A percentile compares a stretch with the other conserved stretches of the same genome.
Evolutionary conservation across 345 rosid species (phyloP).

Genomic region (Mangifera indica): DNA sequence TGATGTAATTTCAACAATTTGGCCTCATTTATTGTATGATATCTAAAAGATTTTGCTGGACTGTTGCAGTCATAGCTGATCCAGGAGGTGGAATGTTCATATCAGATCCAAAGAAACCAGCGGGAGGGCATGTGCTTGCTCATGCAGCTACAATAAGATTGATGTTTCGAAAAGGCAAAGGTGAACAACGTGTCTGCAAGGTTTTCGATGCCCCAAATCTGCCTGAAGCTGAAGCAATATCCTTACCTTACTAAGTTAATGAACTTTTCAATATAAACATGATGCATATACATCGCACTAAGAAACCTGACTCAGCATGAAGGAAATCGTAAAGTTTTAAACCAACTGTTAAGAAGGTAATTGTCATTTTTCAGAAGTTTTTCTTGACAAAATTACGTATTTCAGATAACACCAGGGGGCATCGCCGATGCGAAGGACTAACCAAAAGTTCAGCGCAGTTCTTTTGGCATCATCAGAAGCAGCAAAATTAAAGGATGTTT

Average conservation of each 20-base stretch:
- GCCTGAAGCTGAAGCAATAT: constrained; percentile 93
- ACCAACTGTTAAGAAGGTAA: neutral
- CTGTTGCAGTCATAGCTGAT: constrained; percentile 67
- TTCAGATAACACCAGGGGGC: constrained; percentile 86
- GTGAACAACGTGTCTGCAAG: constrained; percentile 50
- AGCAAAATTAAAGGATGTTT: neutral
- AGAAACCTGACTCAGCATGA: too few species aligned
- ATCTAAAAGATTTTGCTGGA: too few species aligned
- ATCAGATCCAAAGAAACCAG: constrained; percentile 90
- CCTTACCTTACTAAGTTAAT: constrained; percentile 32
- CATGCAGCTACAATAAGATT: constrained; percentile 56
- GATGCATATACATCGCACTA: too few species aligned
- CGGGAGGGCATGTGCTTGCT: constrained; percentile 62
- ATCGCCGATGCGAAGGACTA: constrained; percentile 88
- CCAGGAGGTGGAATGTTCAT: constrained; percentile 89
- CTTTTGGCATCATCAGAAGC: neutral
- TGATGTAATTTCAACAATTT: neutral
- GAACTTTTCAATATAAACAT: neutral
- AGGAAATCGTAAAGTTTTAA: neutral
- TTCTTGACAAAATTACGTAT: constrained; percentile 56
- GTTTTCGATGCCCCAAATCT: constrained; percentile 94
- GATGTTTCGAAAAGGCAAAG: constrained; percentile 92
- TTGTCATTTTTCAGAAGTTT: constrained; percentile 11
- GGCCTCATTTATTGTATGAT: neutral
- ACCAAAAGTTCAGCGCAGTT: constrained; percentile 9